These are phyloP conservation scores for Globisporangium solare DNA, from an alignment of 352 stramenopile genomes.

Conservation along the genomic window DNA sequence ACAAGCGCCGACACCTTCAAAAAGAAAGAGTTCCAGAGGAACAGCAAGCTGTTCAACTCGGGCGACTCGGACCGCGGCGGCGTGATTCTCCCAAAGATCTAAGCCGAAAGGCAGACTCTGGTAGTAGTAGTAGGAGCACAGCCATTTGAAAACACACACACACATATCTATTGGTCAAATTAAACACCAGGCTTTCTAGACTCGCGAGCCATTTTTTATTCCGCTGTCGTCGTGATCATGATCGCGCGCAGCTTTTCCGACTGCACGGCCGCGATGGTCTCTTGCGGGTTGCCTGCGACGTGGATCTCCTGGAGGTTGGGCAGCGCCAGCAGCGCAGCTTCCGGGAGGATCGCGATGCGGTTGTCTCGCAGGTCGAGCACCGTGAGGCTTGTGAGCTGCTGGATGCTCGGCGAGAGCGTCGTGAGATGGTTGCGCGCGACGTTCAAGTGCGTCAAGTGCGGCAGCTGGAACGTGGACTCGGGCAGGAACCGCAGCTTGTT, in stretches of 20 bases:
- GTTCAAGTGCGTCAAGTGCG: conserved; percentile 48
- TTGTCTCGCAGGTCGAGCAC: conserved; percentile 66
- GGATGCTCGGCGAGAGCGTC: conserved; percentile 34
- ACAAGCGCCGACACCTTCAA: conserved; percentile 15
- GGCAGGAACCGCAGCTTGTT: conserved; percentile 79
- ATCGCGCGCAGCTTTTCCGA: conserved; percentile 29
- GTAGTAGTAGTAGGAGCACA: neutral
- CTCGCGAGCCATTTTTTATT: neutral
- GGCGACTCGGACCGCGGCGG: conserved; percentile 33
- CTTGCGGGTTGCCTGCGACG: conserved; percentile 40
- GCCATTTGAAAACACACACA: neutral
- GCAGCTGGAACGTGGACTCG: conserved; percentile 70
- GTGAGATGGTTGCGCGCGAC: conserved; percentile 64
- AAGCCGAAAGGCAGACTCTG: neutral
- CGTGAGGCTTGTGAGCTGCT: conserved; percentile 46
- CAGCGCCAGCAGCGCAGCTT: conserved; percentile 36
- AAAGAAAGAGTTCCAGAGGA: conserved; percentile 47
- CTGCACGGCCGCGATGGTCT: conserved; percentile 19
- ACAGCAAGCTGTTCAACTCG: conserved; percentile 24
- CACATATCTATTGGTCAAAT: conserved; percentile 7
- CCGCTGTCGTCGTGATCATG: conserved; percentile 14
- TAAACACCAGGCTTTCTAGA: neutral
- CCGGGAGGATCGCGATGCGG: conserved; percentile 31
- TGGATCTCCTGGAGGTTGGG: conserved; percentile 30
- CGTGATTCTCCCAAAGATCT: conserved; percentile 51